Conservation (phyloP, 1,139 yeast genomes). For the Tardiomyces blankii region DNA sequence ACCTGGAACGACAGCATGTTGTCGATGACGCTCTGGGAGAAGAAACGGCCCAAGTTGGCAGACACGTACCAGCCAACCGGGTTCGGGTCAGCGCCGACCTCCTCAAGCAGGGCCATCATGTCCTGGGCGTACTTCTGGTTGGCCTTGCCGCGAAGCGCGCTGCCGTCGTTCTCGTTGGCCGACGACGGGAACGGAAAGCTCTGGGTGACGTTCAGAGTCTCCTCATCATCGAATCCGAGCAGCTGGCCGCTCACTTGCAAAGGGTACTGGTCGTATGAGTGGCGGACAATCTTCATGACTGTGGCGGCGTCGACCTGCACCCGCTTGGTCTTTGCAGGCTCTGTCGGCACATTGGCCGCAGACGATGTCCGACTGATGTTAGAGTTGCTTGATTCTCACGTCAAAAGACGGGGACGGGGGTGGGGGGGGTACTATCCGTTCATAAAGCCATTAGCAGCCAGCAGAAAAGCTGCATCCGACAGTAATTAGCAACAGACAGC, state of each 20-base stretch:
- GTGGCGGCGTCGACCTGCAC: conserved; percentile 32
- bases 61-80: conserved; percentile 80
- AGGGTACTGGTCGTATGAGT: conserved; percentile 61
- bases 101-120: conserved; percentile 49
- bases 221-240: conserved; percentile 60
- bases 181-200: conserved; percentile 50
- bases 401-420: too few species aligned
- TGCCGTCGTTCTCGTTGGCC: conserved; percentile 29
- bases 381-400: too few species aligned
- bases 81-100: conserved; percentile 59
- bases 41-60: conserved; percentile 56
- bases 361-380: too few species aligned
- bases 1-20: conserved; percentile 56
- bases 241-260: conserved; percentile 64
- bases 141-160: conserved; percentile 35
- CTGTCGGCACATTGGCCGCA: too few species aligned
- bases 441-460: too few species aligned
- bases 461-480: too few species aligned
- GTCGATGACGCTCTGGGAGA: conserved; percentile 55
- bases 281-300: conserved; percentile 60
- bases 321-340: not conserved
- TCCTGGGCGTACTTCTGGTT: conserved; percentile 65
- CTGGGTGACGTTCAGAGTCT: conserved; percentile 41
- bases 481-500: too few species aligned
- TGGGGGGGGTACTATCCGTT: too few species aligned